Base-by-base conservation (phyloP, 2,329 filamentous ascomycete genomes). In the Colletotrichum euphorbiae region DNA sequence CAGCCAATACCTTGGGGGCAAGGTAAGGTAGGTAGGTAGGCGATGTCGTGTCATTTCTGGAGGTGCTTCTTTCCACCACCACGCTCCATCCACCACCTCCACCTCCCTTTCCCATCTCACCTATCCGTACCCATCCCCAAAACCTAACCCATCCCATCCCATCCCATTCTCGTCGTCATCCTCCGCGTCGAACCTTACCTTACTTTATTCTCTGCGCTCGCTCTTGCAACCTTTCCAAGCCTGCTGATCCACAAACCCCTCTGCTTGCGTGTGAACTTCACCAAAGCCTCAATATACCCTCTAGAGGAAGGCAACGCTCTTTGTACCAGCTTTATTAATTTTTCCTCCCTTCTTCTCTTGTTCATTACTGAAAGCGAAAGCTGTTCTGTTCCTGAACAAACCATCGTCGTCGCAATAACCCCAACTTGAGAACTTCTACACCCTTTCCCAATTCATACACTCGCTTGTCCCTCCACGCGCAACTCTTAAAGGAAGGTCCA, bases 1-100 rank as follows among this genome's bases (percentile, higher is more conserved):
- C 19, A 12, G 8, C n/a, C 13, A 12, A 50, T 21, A 50, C 12
- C 51, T 45, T 51, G 21, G 17, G 42, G 43, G 31, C 31, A 12
- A 21, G 19, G 45, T 15, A 12, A 21, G 43, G 43, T 17, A 45
- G 24, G 24, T 28, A 28, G 28, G 28, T 28, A 55, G 52, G 54
- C 42, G 58, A 63, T 59, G 65, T 68, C 60, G 65, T 68, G 61
- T 68, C 54, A 56, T 68, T 65, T 68, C 60, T 46, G 42, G 50
- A 50, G 57, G 60, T 42, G 40, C 52, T 40, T 45, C 33, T n/a
- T 17, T 28, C 19, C 36, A 38, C 31, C 31, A 17, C 56, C 19
- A 24, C 21, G 3, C 21, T 4, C 21, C 21, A 24, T 28, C 12
- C 36, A 38, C 31, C 31, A 17, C 56, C 19, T 33, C 40, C n/a